Percentiles rank a stretch among this genome's conserved stretches.
Conservation (phyloP, 169 alveolate species). For the Hammondia hammondi region DNA sequence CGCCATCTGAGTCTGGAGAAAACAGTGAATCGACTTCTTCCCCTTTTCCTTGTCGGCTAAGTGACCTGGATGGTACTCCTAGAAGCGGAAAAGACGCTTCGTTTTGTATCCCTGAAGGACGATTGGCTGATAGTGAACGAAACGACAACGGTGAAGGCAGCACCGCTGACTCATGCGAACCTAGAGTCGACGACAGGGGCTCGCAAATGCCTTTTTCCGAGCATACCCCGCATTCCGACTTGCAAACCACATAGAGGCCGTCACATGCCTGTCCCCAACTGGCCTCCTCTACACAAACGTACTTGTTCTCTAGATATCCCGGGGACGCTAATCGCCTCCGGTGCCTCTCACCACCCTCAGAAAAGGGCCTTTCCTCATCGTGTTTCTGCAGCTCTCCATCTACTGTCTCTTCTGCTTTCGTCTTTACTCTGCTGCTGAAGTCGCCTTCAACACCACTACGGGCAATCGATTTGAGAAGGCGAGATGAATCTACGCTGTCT, state of each 20-base stretch:
- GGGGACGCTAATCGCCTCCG: too few relatives aligned
- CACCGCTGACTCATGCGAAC: neutral
- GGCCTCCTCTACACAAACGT: neutral
- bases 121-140: too few relatives aligned
- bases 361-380: too few relatives aligned
- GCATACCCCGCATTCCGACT: slow-evolving; percentile 12
- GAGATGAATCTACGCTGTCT: too few relatives aligned
- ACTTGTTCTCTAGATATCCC: neutral
- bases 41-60: too few relatives aligned
- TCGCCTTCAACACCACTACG: neutral
- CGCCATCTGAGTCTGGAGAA: too few relatives aligned
- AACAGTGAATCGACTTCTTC: too few relatives aligned
- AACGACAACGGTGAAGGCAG: neutral
- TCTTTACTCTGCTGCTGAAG: neutral
- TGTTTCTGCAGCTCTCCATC: neutral
- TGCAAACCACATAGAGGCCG: neutral
- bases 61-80: too few relatives aligned
- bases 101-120: too few relatives aligned
- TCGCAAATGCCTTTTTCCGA: neutral
- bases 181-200: neutral
- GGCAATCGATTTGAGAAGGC: neutral
- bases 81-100: too few relatives aligned
- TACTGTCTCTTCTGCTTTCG: neutral
- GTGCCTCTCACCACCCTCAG: too few relatives aligned
- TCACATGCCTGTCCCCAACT: slow-evolving; percentile 16